Evolutionary conservation across 2,329 filamentous ascomycete species (phyloP).

Genomic region (Aspergillus viridinutans): DNA sequence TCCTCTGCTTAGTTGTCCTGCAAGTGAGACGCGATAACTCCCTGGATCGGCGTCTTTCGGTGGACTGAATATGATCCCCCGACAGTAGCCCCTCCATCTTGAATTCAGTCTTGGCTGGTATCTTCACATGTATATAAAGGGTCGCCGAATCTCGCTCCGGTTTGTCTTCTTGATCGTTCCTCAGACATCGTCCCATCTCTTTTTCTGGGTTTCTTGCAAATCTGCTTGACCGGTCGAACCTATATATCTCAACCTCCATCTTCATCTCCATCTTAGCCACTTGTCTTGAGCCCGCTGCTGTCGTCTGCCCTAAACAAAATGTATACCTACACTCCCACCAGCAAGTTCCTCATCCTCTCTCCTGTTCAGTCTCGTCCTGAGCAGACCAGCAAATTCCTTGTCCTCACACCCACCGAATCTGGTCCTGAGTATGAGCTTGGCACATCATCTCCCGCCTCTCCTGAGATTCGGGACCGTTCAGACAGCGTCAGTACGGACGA

Average conservation of each 20-base stretch:
- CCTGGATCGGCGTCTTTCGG: conserved; percentile 23
- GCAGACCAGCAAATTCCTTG: not conserved
- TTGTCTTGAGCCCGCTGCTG: conserved; percentile 1
- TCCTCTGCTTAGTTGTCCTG: conserved; percentile 13
- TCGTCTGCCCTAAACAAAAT: conserved; percentile 16
- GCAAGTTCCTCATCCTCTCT: conserved; percentile 30
- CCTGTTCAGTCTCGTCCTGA: conserved; percentile 5
- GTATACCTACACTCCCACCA: conserved; percentile 26
- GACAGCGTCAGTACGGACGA: conserved; percentile 17
- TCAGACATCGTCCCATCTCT: conserved; percentile 1
- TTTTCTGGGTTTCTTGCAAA: not conserved
- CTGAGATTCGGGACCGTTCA: conserved; percentile 19
- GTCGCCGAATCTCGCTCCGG: conserved; percentile 14
- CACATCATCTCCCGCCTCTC: conserved; percentile 13
- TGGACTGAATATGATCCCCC: conserved; percentile 18
- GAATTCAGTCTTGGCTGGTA: conserved; percentile 16
- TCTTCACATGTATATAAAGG: conserved; percentile 25
- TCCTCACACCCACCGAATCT: conserved; percentile 27
- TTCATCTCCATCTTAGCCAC: conserved; percentile 1
- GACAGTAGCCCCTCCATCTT: conserved; percentile 21
- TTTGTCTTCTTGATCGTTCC: not conserved
- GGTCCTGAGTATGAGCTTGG: conserved; percentile 21
- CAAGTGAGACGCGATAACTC: conserved; percentile 14
- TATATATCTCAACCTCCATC: not conserved
- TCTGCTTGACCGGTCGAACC: conserved; percentile 1